Evolutionary conservation across 2,329 filamentous ascomycete genomes (phyloP).

Genomic region (Alternaria tenuissima): DNA sequence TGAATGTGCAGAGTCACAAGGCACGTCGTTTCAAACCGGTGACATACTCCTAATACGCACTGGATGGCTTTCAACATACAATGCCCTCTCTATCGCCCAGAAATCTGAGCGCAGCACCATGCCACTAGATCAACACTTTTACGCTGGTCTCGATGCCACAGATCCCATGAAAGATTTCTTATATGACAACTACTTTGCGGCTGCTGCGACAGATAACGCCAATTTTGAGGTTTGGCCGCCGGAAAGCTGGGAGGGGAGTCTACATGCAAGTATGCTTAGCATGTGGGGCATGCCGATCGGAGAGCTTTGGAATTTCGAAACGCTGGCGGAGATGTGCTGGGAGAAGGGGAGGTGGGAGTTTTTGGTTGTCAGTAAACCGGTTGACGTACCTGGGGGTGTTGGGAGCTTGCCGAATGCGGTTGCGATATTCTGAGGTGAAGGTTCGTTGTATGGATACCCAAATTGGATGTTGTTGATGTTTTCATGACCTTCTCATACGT

Average conservation of each 20-base stretch:
- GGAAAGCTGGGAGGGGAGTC: slow-evolving; percentile 20
- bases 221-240: slow-evolving; percentile 46
- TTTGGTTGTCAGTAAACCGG: slow-evolving; percentile 65
- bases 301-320: slow-evolving; percentile 49
- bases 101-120: slow-evolving; percentile 21
- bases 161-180: slow-evolving; percentile 85
- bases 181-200: slow-evolving; percentile 66
- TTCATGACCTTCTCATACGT: too few species aligned
- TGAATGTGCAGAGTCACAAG: slow-evolving; percentile 28
- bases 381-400: slow-evolving; percentile 37
- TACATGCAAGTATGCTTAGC: slow-evolving; percentile 35
- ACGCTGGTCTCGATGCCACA: slow-evolving; percentile 77
- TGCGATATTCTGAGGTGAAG: slow-evolving; percentile 24
- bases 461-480: too few species aligned
- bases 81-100: slow-evolving; percentile 12
- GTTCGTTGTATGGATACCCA: too few species aligned
- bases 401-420: slow-evolving; percentile 42
- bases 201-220: slow-evolving; percentile 44
- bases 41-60: slow-evolving; percentile 45
- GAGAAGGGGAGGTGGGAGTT: slow-evolving; percentile 53
- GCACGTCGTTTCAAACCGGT: slow-evolving; percentile 31
- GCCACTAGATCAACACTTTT: slow-evolving; percentile 26
- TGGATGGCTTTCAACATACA: slow-evolving; percentile 32
- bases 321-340: slow-evolving; percentile 38
- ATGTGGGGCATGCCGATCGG: slow-evolving; percentile 47